A percentile compares a stretch with the other conserved stretches of the same genome.
Evolutionary conservation across 495 filamentous ascomycete species (phyloP).

Genomic region (Xylaria nigripes): DNA sequence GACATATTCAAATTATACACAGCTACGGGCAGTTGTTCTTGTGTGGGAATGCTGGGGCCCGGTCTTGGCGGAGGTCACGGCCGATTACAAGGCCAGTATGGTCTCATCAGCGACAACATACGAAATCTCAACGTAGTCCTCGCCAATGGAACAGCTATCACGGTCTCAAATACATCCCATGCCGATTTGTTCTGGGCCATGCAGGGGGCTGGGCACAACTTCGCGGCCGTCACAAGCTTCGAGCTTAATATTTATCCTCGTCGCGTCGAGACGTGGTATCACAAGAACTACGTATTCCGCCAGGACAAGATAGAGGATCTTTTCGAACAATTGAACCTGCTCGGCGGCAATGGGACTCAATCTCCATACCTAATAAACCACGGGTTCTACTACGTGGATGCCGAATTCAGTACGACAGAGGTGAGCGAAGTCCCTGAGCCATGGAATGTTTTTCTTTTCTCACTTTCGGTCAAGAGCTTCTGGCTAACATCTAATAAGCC

Average conservation of each 20-base stretch:
- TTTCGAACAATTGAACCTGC: constrained; percentile 19
- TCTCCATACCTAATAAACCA: constrained; percentile 31
- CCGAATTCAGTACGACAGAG: constrained; percentile 15
- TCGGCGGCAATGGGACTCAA: constrained; percentile 24
- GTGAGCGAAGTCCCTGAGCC: too few species aligned
- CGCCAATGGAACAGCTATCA: constrained; percentile 39
- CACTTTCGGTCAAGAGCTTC: too few species aligned
- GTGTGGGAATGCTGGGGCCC: constrained; percentile 44
- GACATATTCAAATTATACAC: too few species aligned
- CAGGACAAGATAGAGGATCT: constrained; percentile 26
- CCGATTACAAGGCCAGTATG: constrained; percentile 45
- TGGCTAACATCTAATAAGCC: not conserved
- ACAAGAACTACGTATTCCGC: constrained; percentile 33
- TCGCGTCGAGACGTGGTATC: constrained; percentile 28
- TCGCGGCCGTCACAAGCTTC: constrained; percentile 42
- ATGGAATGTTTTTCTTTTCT: too few species aligned
- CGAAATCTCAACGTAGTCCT: constrained; percentile 39
- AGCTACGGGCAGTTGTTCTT: constrained; percentile 45
- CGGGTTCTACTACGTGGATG: constrained; percentile 33
- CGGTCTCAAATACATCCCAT: constrained; percentile 24
- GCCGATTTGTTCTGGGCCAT: constrained; percentile 44
- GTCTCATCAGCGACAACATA: constrained; percentile 44
- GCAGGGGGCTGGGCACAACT: constrained; percentile 48
- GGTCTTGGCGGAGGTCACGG: constrained; percentile 55
- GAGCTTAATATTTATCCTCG: constrained; percentile 18